These are phyloP conservation scores for Mortierella sp. DNA, from an alignment of 371 early-diverging fungal genomes.

Conservation along the genomic window DNA sequence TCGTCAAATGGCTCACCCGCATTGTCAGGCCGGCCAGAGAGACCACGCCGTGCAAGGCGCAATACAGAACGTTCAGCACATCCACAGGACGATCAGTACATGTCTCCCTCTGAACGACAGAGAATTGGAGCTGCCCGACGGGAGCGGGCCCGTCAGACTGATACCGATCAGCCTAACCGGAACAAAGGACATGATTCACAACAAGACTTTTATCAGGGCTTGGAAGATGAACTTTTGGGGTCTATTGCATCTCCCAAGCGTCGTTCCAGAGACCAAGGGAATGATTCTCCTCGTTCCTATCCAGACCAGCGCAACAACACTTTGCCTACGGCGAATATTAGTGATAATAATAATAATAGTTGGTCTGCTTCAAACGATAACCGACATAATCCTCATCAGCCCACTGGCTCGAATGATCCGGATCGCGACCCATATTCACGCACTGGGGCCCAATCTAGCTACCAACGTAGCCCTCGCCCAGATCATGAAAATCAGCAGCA, in stretches of 20 bases:
- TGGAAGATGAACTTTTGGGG: background rate
- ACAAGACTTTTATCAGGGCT: background rate
- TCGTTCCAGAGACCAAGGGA: constrained; percentile 2
- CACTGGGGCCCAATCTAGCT: background rate
- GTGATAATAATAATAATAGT: background rate
- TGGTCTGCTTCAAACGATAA: background rate
- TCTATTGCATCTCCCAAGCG: background rate
- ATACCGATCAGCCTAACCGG: background rate
- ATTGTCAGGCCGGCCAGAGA: constrained; percentile 18
- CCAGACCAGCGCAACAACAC: no score
- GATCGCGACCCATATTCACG: background rate
- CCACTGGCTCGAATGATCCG: background rate
- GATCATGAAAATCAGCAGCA: background rate
- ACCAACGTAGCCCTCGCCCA: no score
- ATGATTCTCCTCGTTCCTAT: no score
- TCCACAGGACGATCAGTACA: constrained; percentile 2
- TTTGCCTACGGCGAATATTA: background rate
- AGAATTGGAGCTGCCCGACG: background rate
- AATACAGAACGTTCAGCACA: constrained; percentile 19
- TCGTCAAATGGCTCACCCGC: background rate
- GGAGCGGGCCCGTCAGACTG: background rate
- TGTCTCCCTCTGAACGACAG: background rate
- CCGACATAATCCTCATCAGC: background rate
- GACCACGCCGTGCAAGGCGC: constrained; percentile 28
- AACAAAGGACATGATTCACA: constrained; percentile 6